phyloP scores from a whole-genome alignment of 306 rosid species.

The Inga laurina region DNA sequence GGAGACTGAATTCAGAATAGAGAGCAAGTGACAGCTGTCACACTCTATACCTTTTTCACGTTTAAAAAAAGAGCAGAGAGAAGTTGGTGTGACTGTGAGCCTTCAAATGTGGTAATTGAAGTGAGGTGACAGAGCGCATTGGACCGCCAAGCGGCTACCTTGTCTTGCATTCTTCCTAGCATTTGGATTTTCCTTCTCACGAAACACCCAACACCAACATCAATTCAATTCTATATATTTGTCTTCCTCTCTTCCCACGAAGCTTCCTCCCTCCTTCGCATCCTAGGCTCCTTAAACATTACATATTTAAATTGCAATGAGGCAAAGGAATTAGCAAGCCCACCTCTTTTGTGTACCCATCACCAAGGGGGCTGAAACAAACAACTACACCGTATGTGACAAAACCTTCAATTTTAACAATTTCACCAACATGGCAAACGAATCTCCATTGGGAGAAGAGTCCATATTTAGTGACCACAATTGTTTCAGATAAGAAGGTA shows the following conservation, averaged over 20 bases:
- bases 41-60: neutral
- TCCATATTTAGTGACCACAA: too few species aligned
- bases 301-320: neutral
- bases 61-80: neutral
- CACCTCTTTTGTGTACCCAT: neutral
- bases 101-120: too few species aligned
- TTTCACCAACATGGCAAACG: too few species aligned
- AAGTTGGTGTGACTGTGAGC: neutral
- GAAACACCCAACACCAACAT: neutral
- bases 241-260: neutral
- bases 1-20: too few species aligned
- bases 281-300: neutral
- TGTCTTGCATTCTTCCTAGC: neutral
- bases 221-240: too few species aligned
- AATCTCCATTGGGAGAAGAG: too few species aligned
- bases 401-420: too few species aligned
- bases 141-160: constrained; percentile 5
- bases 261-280: neutral
- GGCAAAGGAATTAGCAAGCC: neutral
- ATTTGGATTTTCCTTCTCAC: neutral
- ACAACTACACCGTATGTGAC: neutral
- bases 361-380: too few species aligned
- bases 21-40: neutral
- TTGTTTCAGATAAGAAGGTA: too few species aligned
- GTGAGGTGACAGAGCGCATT: constrained; percentile 8